Percentiles rank a stretch among this genome's conserved stretches.
These are phyloP conservation scores for Chamaecrista fasciculata DNA, from an alignment of 306 rosid species.

Conservation along the genomic window DNA sequence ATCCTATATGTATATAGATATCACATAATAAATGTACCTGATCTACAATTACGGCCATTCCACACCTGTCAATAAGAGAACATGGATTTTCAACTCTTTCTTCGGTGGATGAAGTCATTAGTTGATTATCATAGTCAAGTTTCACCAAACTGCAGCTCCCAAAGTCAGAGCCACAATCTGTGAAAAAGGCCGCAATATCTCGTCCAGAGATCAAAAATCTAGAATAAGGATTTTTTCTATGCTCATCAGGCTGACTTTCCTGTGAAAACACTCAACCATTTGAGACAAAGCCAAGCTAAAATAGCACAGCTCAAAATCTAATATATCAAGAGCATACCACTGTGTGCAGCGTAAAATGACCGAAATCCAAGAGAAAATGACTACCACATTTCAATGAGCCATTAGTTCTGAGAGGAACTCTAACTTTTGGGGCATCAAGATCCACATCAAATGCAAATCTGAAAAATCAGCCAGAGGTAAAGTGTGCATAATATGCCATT, in stretches of 20 bases:
- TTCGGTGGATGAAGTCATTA: constrained; percentile 31
- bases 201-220: constrained; percentile 85
- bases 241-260: constrained; percentile 71
- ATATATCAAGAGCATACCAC: constrained; percentile 47
- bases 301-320: constrained; percentile 26
- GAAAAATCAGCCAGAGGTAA: constrained; percentile 40
- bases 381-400: constrained; percentile 70
- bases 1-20: background rate
- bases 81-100: constrained; percentile 45
- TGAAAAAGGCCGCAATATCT: constrained; percentile 91
- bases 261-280: constrained; percentile 39
- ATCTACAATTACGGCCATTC: constrained; percentile 90
- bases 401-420: constrained; percentile 74
- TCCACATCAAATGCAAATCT: constrained; percentile 97
- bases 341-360: constrained; percentile 91
- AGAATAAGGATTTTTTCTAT: constrained; percentile 69
- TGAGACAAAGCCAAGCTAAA: constrained; percentile 27
- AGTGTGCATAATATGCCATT: constrained; percentile 4
- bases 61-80: constrained; percentile 91
- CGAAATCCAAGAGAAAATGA: constrained; percentile 93
- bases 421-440: constrained; percentile 96
- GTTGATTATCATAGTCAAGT: constrained; percentile 41
- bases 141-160: constrained; percentile 51
- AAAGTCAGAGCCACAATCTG: constrained; percentile 68
- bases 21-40: constrained; percentile 50